Evolutionary conservation across 2,329 filamentous ascomycete genomes (phyloP).

Genomic region (Aspergillus eucalypticola): DNA sequence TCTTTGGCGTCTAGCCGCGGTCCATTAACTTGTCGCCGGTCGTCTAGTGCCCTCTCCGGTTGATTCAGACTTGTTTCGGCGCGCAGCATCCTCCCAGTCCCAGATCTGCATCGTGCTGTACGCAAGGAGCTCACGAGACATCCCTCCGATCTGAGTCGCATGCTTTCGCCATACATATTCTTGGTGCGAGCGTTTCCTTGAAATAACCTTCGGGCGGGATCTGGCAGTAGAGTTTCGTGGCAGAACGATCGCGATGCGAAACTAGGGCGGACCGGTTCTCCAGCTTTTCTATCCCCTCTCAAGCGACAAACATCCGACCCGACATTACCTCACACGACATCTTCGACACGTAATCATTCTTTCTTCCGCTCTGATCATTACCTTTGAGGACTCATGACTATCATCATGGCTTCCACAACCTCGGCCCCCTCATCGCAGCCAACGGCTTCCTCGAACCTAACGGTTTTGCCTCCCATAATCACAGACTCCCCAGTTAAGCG

Average conservation of each 20-base stretch:
- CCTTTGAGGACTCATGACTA: slow-evolving; percentile 27
- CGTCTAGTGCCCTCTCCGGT: slow-evolving; percentile 3
- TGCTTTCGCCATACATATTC: slow-evolving; percentile 7
- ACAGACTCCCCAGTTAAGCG: slow-evolving; percentile 57
- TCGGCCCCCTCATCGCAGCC: slow-evolving; percentile 32
- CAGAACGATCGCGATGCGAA: slow-evolving; percentile 38
- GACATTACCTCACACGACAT: slow-evolving; percentile 19
- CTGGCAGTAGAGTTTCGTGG: slow-evolving; percentile 17
- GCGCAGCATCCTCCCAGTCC: slow-evolving; percentile 9
- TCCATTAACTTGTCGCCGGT: slow-evolving; percentile 7
- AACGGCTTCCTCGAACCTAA: slow-evolving; percentile 28
- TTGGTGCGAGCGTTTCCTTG: slow-evolving; percentile 8
- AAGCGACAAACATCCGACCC: slow-evolving; percentile 23
- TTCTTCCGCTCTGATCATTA: slow-evolving; percentile 13
- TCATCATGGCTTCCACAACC: slow-evolving; percentile 41
- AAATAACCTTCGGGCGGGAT: slow-evolving; percentile 6
- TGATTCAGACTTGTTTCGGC: slow-evolving; percentile 3
- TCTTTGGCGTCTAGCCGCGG: slow-evolving; percentile 14
- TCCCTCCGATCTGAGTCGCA: slow-evolving; percentile 20
- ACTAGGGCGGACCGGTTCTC: slow-evolving; percentile 31
- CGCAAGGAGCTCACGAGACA: slow-evolving; percentile 24
- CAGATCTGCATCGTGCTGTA: slow-evolving; percentile 20
- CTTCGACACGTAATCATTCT: slow-evolving; percentile 16
- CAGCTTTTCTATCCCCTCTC: slow-evolving; percentile 21
- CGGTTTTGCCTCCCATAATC: slow-evolving; percentile 50